phyloP scores from a whole-genome alignment of 495 filamentous ascomycete genomes.

The Chaetomium cochliodes region DNA sequence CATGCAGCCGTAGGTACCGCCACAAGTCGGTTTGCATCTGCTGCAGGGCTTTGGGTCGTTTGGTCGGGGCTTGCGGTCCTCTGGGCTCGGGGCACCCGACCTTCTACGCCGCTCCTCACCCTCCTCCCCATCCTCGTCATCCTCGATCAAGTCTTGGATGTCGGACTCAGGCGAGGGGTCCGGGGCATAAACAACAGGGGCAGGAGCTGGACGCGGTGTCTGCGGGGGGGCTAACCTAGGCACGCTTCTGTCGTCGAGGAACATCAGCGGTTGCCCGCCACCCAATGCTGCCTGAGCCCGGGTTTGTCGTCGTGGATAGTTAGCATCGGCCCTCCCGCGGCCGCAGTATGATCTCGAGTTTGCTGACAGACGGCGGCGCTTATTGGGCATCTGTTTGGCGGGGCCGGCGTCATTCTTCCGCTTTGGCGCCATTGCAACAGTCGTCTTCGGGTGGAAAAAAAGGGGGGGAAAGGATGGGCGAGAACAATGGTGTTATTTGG shows the following conservation, averaged over 20 bases:
- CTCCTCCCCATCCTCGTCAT: too few species aligned
- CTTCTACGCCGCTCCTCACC: too few species aligned
- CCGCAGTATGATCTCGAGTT: not conserved
- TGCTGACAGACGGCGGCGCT: not conserved
- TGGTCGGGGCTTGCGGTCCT: too few species aligned
- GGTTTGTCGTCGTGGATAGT: conserved; percentile 2
- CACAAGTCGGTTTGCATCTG: too few species aligned
- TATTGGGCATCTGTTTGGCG: not conserved
- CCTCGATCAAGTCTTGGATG: not conserved
- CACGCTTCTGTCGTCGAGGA: not conserved
- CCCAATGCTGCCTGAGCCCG: conserved; percentile 11
- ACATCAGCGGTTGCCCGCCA: conserved; percentile 7
- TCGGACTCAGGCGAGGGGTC: too few species aligned
- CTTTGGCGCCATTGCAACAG: not conserved
- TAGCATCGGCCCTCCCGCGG: not conserved
- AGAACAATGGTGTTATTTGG: not conserved
- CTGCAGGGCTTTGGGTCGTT: too few species aligned
- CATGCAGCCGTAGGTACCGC: too few species aligned
- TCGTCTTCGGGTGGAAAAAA: too few species aligned
- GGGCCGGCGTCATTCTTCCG: not conserved
- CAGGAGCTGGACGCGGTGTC: too few species aligned
- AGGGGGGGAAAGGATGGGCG: too few species aligned
- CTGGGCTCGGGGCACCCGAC: too few species aligned
- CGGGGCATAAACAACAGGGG: too few species aligned
- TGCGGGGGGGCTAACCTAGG: not conserved